Conservation (phyloP, 768 basidiomycete genomes). For the Nidularia sp. region DNA sequence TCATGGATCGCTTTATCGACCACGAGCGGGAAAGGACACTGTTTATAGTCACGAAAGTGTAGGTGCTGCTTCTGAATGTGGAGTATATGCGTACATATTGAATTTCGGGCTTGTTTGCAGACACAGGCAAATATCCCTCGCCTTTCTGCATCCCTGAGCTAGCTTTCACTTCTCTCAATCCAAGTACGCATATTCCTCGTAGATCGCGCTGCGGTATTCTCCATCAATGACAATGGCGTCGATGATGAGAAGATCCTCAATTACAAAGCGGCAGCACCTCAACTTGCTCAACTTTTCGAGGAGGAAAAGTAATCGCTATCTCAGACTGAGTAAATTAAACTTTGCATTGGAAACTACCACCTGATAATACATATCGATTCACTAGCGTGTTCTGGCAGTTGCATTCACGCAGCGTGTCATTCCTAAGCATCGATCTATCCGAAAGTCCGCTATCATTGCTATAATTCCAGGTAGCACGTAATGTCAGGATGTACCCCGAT, state of each 20-base stretch:
- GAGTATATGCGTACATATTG: not conserved
- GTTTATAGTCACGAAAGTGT: conserved; percentile 92
- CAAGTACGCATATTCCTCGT: conserved; percentile 67
- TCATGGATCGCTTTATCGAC: conserved; percentile 98
- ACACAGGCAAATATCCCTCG: conserved; percentile 74
- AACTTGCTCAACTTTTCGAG: conserved; percentile 64
- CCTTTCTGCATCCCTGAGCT: conserved; percentile 76
- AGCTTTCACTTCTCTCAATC: conserved; percentile 68
- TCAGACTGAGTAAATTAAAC: no score
- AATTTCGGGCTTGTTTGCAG: conserved; percentile 34
- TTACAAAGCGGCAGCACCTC: conserved; percentile 55
- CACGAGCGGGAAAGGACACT: conserved; percentile 86
- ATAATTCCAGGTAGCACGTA: no score
- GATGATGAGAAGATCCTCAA: conserved; percentile 68
- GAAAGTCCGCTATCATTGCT: no score
- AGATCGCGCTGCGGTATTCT: conserved; percentile 64
- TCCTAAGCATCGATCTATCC: no score
- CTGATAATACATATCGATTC: no score
- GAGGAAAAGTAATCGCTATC: conserved; percentile 36
- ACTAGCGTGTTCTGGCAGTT: no score
- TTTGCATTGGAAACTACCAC: no score
- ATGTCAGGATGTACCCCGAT: no score
- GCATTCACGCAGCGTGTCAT: no score
- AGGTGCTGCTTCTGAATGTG: conserved; percentile 24
- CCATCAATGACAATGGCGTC: conserved; percentile 56